phyloP scores from a whole-genome alignment of 768 basidiomycete species.

The Rhodocollybia butyracea region DNA sequence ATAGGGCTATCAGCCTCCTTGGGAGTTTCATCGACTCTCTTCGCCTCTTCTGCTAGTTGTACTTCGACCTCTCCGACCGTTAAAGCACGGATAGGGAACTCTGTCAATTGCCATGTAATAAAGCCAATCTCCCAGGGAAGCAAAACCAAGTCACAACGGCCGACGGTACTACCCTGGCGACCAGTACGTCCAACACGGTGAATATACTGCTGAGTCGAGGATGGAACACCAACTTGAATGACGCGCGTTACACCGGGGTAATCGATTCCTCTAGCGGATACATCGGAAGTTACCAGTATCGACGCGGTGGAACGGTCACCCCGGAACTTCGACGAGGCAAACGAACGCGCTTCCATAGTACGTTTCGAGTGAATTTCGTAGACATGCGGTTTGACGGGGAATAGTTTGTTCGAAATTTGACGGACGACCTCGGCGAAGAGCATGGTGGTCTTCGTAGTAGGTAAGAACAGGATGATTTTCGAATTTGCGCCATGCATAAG shows the following conservation, averaged over 20 bases:
- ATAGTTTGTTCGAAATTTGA: constrained; percentile 35
- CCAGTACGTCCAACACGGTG: constrained; percentile 88
- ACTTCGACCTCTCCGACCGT: constrained; percentile 42
- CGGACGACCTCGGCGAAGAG: constrained; percentile 65
- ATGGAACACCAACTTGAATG: constrained; percentile 86
- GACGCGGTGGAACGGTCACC: constrained; percentile 47
- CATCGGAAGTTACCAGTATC: constrained; percentile 81
- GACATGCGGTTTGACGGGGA: constrained; percentile 57
- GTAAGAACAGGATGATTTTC: constrained; percentile 81
- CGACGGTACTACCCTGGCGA: constrained; percentile 52
- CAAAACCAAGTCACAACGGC: constrained; percentile 78
- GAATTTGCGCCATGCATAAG: constrained; percentile 60
- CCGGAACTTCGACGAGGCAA: constrained; percentile 59
- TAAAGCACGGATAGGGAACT: constrained; percentile 67
- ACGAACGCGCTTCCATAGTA: constrained; percentile 52
- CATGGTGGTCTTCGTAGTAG: constrained; percentile 83
- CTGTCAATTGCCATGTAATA: constrained; percentile 54
- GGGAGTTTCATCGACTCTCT: constrained; percentile 47
- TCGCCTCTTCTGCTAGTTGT: too few species aligned
- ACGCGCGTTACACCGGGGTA: constrained; percentile 88
- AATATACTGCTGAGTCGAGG: constrained; percentile 67
- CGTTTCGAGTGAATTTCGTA: constrained; percentile 85
- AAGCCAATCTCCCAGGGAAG: constrained; percentile 78
- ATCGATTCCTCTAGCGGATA: constrained; percentile 86
- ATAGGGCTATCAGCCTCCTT: constrained; percentile 34